phyloP scores from a whole-genome alignment of 1,284 basidiomycete genomes.

The Xerocomus minutiporus region DNA sequence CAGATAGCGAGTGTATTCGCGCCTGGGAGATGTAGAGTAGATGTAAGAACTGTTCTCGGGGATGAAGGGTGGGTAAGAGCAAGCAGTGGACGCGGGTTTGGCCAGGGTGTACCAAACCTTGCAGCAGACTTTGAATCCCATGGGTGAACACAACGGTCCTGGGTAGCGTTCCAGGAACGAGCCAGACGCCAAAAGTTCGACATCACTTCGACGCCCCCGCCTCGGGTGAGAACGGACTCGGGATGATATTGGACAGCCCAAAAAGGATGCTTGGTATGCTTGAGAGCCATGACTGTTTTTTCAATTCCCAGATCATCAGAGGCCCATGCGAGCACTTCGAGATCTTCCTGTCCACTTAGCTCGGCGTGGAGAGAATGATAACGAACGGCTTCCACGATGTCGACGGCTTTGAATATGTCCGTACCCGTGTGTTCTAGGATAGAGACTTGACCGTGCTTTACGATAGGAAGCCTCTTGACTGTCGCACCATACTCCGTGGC shows the following conservation, averaged over 20 bases:
- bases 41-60: slow-evolving; percentile 36
- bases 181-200: slow-evolving; percentile 70
- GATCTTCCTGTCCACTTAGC: slow-evolving; percentile 38
- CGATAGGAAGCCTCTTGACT: slow-evolving; percentile 48
- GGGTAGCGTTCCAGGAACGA: slow-evolving; percentile 45
- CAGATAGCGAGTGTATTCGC: slow-evolving; percentile 46
- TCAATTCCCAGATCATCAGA: slow-evolving; percentile 64
- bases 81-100: slow-evolving; percentile 34
- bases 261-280: slow-evolving; percentile 68
- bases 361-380: slow-evolving; percentile 77
- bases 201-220: slow-evolving; percentile 60
- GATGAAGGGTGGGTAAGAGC: slow-evolving; percentile 21
- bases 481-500: slow-evolving; percentile 72
- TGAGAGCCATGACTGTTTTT: slow-evolving; percentile 63
- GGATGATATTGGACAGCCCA: slow-evolving; percentile 98
- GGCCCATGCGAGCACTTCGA: slow-evolving; percentile 65
- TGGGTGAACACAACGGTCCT: slow-evolving; percentile 35
- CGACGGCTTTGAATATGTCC: slow-evolving; percentile 62
- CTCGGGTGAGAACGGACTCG: slow-evolving; percentile 69
- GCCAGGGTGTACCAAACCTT: slow-evolving; percentile 53
- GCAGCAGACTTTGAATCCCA: slow-evolving; percentile 39
- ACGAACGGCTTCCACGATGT: slow-evolving; percentile 69
- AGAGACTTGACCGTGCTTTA: slow-evolving; percentile 83
- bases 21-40: slow-evolving; percentile 40
- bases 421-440: slow-evolving; percentile 51